Conservation (phyloP, 805 yeast genomes). For the Isabelozyma heimii region DNA sequence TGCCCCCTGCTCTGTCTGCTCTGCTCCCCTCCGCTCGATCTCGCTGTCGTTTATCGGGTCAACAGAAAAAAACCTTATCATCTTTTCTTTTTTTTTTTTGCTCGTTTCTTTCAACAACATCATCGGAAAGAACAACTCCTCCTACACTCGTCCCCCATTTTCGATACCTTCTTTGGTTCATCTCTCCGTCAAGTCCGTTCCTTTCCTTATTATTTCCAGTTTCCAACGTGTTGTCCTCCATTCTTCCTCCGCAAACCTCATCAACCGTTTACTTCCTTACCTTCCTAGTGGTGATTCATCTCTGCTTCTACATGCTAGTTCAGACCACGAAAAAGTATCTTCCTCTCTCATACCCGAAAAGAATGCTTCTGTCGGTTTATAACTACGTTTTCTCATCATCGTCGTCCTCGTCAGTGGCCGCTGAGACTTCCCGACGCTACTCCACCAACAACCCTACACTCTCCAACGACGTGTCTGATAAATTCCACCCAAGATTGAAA, state of each 20-base stretch:
- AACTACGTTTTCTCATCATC: slow-evolving; percentile 17
- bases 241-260: background rate
- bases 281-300: background rate
- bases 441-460: slow-evolving; percentile 28
- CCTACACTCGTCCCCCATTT: background rate
- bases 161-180: background rate
- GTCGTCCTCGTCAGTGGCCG: slow-evolving; percentile 2
- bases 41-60: too few species aligned
- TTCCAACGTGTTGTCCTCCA: background rate
- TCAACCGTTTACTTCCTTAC: background rate
- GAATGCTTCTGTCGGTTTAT: slow-evolving; percentile 24
- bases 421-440: slow-evolving; percentile 5
- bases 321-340: background rate
- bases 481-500: slow-evolving; percentile 44
- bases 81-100: too few species aligned
- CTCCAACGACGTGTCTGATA: slow-evolving; percentile 12
- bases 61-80: background rate
- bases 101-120: background rate
- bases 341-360: background rate
- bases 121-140: background rate
- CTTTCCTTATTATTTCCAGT: background rate
- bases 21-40: too few species aligned
- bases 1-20: too few species aligned
- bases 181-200: too few species aligned
- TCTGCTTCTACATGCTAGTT: background rate